These are phyloP conservation scores for Coniferiporia weirii DNA, from an alignment of 1,284 basidiomycete genomes.

Conservation along the genomic window DNA sequence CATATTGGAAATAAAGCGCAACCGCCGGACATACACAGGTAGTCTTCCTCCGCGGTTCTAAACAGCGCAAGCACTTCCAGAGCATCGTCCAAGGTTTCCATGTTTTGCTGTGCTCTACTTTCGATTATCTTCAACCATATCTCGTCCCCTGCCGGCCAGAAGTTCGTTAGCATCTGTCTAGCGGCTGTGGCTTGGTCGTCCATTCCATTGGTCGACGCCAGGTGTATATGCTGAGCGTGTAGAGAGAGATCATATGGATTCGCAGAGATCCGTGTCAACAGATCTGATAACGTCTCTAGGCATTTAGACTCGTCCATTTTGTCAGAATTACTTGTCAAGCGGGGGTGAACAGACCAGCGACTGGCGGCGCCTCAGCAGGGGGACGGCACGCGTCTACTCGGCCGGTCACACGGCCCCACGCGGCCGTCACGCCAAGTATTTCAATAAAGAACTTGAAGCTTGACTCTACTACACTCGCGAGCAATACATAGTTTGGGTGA, in stretches of 20 bases:
- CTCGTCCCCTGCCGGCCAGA: slow-evolving; percentile 59
- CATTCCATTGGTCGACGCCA: slow-evolving; percentile 51
- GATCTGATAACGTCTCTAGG: slow-evolving; percentile 55
- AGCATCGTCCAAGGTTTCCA: slow-evolving; percentile 46
- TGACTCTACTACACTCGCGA: no score
- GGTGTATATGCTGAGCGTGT: slow-evolving; percentile 59
- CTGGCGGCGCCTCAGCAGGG: no score
- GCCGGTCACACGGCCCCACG: no score
- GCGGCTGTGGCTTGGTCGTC: slow-evolving; percentile 54
- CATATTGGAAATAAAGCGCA: no score
- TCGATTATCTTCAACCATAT: slow-evolving; percentile 62
- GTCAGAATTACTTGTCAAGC: not conserved
- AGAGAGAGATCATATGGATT: slow-evolving; percentile 55
- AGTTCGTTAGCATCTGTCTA: slow-evolving; percentile 59
- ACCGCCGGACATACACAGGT: slow-evolving; percentile 58
- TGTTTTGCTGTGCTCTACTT: slow-evolving; percentile 38
- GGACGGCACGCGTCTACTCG: no score
- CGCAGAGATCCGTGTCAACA: slow-evolving; percentile 52
- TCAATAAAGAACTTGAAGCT: no score
- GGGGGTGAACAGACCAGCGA: no score
- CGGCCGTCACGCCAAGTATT: no score
- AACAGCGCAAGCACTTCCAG: slow-evolving; percentile 61
- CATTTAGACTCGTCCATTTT: slow-evolving; percentile 33
- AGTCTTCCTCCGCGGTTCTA: slow-evolving; percentile 69
- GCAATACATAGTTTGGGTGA: no score